Base-by-base conservation (phyloP, 805 yeast genomes). In the Lipomyces orientalis region DNA sequence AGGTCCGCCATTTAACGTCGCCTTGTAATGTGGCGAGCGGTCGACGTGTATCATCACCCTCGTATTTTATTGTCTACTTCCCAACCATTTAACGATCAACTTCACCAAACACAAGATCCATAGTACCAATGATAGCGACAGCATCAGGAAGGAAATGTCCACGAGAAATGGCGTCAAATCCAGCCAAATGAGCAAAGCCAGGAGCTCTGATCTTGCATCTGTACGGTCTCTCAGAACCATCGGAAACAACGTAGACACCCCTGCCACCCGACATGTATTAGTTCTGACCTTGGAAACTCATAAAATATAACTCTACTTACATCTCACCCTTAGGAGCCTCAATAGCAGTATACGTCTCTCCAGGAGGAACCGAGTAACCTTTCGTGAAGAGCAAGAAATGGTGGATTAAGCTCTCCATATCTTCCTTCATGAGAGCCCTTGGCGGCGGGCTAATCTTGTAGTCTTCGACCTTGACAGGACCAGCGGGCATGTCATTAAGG, bases 311-410 rank as follows among this genome's bases (percentile, higher is more conserved):
- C 49, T 8, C 14, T 22, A 62, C 61, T n/a, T 58, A 62, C 95
- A 91, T 90, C 81, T 91, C 97, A 78, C 97, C 97, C 86, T 91
- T 91, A 78, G 97, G 97, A 31, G 97, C 97, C 82, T 91, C 97
- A 73, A 91, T 91, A 65, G 91, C 94, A 61, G 95, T 90, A 79
- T 91, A 91, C 10, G 97, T 89, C 81, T 91, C 97, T 76, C 97
- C 97, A 64, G 87, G 90, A 57, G 97, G 97, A 55, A 91, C 97
- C 49, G 88, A 87, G 79, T 87, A 90, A 73, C 97, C 97, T 84
- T 91, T 91, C 65, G 97, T 90, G 83, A 88, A 91, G 73, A 90
- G 83, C 79, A 91, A 83, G 84, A 91, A 91, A 82, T 91, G 97
- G 79, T 91, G 97, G 78, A 91, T 91, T 74, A 91, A 84, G 29